These are phyloP conservation scores for Fulvia fulva DNA, from an alignment of 2,329 filamentous ascomycete species.

Conservation along the genomic window DNA sequence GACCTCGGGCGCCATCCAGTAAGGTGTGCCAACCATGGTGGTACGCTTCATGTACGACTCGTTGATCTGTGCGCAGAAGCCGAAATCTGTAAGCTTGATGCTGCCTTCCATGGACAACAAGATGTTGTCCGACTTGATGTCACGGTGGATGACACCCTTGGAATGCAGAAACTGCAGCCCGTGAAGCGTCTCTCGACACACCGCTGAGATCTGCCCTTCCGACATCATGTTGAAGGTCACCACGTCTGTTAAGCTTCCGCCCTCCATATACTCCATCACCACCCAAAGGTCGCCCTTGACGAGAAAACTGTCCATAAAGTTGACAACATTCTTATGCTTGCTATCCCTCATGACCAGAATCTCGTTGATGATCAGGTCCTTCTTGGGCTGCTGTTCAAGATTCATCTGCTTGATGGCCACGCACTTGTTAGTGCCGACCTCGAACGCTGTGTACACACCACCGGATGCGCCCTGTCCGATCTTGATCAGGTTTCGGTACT, in stretches of 20 bases:
- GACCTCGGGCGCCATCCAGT: slow-evolving; percentile 99
- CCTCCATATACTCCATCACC: slow-evolving; percentile 99
- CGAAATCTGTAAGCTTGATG: slow-evolving; percentile 98
- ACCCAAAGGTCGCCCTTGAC: slow-evolving; percentile 92
- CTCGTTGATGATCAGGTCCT: slow-evolving; percentile 98
- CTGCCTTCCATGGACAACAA: slow-evolving; percentile 88
- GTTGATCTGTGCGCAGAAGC: slow-evolving; percentile 97
- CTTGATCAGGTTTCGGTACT: slow-evolving; percentile 85
- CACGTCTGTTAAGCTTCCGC: slow-evolving; percentile 93
- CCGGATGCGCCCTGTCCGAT: slow-evolving; percentile 97
- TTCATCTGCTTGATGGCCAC: slow-evolving; percentile 99
- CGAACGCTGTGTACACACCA: slow-evolving; percentile 88
- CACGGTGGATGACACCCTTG: slow-evolving; percentile 95
- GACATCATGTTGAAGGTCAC: slow-evolving; percentile 99
- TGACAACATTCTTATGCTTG: slow-evolving; percentile 97
- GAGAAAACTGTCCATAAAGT: slow-evolving; percentile 96
- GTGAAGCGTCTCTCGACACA: slow-evolving; percentile 87
- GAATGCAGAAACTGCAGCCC: slow-evolving; percentile 94
- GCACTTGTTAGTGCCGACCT: slow-evolving; percentile 75
- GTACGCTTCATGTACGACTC: slow-evolving; percentile 95
- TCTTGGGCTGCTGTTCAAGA: slow-evolving; percentile 95
- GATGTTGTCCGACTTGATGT: slow-evolving; percentile 99
- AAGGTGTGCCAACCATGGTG: slow-evolving; percentile 98
- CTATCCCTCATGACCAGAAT: slow-evolving; percentile 99
- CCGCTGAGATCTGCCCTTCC: slow-evolving; percentile 92